Percentiles rank a stretch among this genome's conserved stretches.
These are phyloP conservation scores for Cyberlindnera xishuangbannaensis DNA, from an alignment of 805 yeast species.

Conservation along the genomic window DNA sequence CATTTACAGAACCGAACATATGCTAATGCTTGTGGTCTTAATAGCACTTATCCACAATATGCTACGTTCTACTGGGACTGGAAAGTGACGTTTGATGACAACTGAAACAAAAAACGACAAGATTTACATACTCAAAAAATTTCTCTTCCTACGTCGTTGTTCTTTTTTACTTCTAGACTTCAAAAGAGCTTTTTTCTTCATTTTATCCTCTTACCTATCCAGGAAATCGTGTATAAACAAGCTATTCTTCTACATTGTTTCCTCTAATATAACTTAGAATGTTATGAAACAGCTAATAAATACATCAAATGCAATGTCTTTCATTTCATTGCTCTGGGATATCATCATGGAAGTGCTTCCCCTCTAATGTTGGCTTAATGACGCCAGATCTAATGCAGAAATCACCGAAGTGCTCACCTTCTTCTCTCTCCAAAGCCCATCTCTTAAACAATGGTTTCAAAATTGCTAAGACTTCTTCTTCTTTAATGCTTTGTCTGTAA, in stretches of 20 bases:
- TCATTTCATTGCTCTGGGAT: slow-evolving; percentile 56
- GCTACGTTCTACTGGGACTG: slow-evolving; percentile 21
- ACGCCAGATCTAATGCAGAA: slow-evolving; percentile 83
- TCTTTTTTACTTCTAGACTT: no score
- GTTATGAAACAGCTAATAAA: no score
- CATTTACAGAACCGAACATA: slow-evolving; percentile 28
- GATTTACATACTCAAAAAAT: no score
- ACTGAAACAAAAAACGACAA: no score
- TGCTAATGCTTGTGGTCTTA: slow-evolving; percentile 28
- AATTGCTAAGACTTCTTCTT: slow-evolving; percentile 74
- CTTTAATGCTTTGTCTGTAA: slow-evolving; percentile 81
- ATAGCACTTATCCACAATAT: slow-evolving; percentile 15
- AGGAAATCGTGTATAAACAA: no score
- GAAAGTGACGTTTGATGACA: slow-evolving; percentile 18
- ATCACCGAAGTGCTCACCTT: slow-evolving; percentile 94
- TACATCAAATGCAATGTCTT: no score
- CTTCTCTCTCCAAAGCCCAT: slow-evolving; percentile 88
- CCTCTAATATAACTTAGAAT: no score
- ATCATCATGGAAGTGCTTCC: slow-evolving; percentile 92
- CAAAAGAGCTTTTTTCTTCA: no score
- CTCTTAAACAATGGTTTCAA: slow-evolving; percentile 85
- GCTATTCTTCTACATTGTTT: no score
- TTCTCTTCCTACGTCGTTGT: no score
- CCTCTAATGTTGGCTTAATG: slow-evolving; percentile 83
- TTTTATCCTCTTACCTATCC: no score